Conservation (phyloP, 768 basidiomycete genomes). For the Tricholoma flavovirens region DNA sequence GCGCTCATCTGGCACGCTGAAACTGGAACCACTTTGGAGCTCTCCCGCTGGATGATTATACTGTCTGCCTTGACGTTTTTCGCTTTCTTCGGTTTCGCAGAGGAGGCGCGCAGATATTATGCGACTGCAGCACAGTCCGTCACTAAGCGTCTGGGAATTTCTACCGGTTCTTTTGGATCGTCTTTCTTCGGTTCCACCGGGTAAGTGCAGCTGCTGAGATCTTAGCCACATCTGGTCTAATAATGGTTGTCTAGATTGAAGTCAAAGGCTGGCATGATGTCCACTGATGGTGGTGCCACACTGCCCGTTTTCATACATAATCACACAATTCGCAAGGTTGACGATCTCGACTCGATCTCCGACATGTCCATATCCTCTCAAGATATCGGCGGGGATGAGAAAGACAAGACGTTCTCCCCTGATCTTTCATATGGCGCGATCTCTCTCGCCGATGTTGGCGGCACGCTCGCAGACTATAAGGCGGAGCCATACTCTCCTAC, state of each 20-base stretch:
- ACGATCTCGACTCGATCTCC: conserved; percentile 44
- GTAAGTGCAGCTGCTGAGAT: conserved; percentile 9
- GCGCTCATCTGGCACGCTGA: conserved; percentile 35
- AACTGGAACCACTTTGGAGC: conserved; percentile 20
- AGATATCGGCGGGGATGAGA: conserved; percentile 17
- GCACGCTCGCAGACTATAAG: conserved; percentile 33
- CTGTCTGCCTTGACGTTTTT: conserved; percentile 47
- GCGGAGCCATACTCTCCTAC: conserved; percentile 24
- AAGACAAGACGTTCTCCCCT: conserved; percentile 27
- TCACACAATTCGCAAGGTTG: conserved; percentile 39
- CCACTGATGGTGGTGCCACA: conserved; percentile 19
- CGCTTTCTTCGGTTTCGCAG: conserved; percentile 48
- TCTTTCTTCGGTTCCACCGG: conserved; percentile 22
- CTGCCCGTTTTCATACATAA: conserved; percentile 44
- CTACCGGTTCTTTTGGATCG: conserved; percentile 10
- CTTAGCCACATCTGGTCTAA: not conserved
- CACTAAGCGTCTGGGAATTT: conserved; percentile 23
- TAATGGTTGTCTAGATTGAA: conserved; percentile 15
- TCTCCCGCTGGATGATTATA: conserved; percentile 34
- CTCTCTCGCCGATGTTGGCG: conserved; percentile 32
- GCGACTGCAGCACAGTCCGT: conserved; percentile 25
- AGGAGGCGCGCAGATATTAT: conserved; percentile 46
- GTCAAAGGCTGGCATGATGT: conserved; percentile 18
- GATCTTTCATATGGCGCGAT: conserved; percentile 33
- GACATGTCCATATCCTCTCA: conserved; percentile 33